phyloP scores from a whole-genome alignment of 2,329 filamentous ascomycete genomes.

The Verticillium zaregamsianum region DNA sequence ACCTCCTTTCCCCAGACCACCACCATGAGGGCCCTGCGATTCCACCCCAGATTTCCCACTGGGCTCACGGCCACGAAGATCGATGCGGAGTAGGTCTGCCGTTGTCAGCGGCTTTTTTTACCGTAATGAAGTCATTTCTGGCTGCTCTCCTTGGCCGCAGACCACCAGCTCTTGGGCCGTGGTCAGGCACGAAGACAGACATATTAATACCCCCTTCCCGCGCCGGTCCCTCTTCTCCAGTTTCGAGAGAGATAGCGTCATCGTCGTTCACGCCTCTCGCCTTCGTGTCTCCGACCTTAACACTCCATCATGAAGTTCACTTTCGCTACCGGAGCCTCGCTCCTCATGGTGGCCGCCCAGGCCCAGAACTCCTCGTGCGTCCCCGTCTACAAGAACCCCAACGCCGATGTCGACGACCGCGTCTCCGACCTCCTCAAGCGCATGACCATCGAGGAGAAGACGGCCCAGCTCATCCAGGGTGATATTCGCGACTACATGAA shows the following conservation, averaged over 20 bases:
- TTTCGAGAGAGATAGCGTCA: slow-evolving; percentile 4
- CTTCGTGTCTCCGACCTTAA: background rate
- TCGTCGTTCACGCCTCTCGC: background rate
- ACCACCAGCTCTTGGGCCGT: background rate
- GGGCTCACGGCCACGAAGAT: background rate
- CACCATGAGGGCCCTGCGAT: background rate
- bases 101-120: slow-evolving; percentile 3
- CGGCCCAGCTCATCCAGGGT: slow-evolving; percentile 63
- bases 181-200: background rate
- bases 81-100: slow-evolving; percentile 12
- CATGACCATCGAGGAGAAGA: slow-evolving; percentile 74
- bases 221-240: background rate
- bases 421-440: slow-evolving; percentile 64
- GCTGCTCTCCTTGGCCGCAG: background rate
- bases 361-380: slow-evolving; percentile 12
- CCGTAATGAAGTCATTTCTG: slow-evolving; percentile 11
- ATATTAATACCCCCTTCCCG: slow-evolving; percentile 14
- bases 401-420: slow-evolving; percentile 57
- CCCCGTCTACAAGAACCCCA: slow-evolving; percentile 59
- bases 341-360: slow-evolving; percentile 17
- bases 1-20: background rate
- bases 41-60: slow-evolving; percentile 5
- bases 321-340: slow-evolving; percentile 16
- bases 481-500: slow-evolving; percentile 74
- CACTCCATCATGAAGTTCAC: slow-evolving; percentile 23